Evolutionary conservation across 2,329 filamentous ascomycete species (phyloP).

Genomic region (Epicoccum sorghinum): DNA sequence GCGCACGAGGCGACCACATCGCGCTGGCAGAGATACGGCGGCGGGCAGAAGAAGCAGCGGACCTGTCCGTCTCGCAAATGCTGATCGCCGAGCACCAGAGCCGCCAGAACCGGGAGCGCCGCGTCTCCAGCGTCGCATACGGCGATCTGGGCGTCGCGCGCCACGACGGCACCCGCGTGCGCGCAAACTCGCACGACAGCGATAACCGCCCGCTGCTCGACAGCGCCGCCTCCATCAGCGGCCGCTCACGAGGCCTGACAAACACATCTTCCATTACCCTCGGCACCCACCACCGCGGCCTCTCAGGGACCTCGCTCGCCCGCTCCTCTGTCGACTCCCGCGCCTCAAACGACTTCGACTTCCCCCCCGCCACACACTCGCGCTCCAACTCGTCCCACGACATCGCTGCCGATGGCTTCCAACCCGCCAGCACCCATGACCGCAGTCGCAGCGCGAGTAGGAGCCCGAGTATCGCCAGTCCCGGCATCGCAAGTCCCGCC

Average conservation of each 20-base stretch:
- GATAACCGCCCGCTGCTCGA: constrained; percentile 74
- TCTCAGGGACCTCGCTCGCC: constrained; percentile 50
- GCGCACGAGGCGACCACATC: constrained; percentile 70
- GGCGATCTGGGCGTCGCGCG: constrained; percentile 76
- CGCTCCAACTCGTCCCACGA: constrained; percentile 25
- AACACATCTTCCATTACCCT: constrained; percentile 29
- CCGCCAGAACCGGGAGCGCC: constrained; percentile 65
- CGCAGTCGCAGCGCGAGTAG: constrained; percentile 31
- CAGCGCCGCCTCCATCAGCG: constrained; percentile 69
- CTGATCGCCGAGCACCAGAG: constrained; percentile 66
- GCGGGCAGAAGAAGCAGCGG: constrained; percentile 53
- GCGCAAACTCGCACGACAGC: constrained; percentile 75
- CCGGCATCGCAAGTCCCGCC: constrained; percentile 28
- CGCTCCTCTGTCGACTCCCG: constrained; percentile 44
- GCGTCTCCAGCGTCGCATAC: constrained; percentile 78
- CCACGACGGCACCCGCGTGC: constrained; percentile 76
- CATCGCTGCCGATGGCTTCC: constrained; percentile 48
- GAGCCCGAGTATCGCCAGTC: constrained; percentile 25
- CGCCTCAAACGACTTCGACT: constrained; percentile 45
- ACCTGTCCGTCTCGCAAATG: constrained; percentile 50
- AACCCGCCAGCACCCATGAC: constrained; percentile 46
- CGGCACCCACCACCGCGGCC: constrained; percentile 50
- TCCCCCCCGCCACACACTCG: constrained; percentile 33
- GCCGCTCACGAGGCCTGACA: constrained; percentile 31
- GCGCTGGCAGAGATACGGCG: constrained; percentile 67